Base-by-base conservation (phyloP, 108 stramenopile species). In the Cyclotella atomus region DNA sequence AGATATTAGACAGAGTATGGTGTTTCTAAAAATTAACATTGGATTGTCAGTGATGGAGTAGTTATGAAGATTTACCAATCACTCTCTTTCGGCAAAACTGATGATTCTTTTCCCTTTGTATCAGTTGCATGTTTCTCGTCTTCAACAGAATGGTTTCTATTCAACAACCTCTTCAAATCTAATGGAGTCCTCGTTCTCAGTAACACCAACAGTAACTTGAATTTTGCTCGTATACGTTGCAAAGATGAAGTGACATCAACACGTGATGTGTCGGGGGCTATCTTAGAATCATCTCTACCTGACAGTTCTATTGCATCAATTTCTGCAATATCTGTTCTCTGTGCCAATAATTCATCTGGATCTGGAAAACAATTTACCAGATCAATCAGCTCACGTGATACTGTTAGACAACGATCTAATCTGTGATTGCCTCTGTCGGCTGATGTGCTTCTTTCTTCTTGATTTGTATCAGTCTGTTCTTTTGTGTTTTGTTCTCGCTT, bases 341-440 rank as follows among this genome's bases (percentile, higher is more conserved):
- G 65, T 8, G 17, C 14, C 9, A 79, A 41, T 17, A 79, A 70
- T 24, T 12, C n/a, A 27, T 72, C 65, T 0, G 78, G 78, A 50
- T 71, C 59, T 10, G 78, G 78, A 72, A 79, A 71, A n/a, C 50
- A 46, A 24, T 72, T 32, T 24, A 72, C 46, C 71, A 71, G 21
- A 24, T 44, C 41, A 2, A 65, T 25, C 0, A 79, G 19, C 29
- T 79, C 78, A 5, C 46, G 44, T 23, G 65, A 60, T 23, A 79
- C 10, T 17, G 59, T 52, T 10, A 59, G 32, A 44, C 70, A 79
- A 17, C 78, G 70, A 28, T 79, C 65, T 52, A 61, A 44, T 35
- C 78, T 63, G 24, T 64, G 52, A 17, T 15, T 56, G 8, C 23
- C 3, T 55, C 53, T 36, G 33, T 57, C 28, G 1, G 33, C 46